phyloP scores from a whole-genome alignment of 2,329 filamentous ascomycete genomes.

The Sarocladium kiliense region DNA sequence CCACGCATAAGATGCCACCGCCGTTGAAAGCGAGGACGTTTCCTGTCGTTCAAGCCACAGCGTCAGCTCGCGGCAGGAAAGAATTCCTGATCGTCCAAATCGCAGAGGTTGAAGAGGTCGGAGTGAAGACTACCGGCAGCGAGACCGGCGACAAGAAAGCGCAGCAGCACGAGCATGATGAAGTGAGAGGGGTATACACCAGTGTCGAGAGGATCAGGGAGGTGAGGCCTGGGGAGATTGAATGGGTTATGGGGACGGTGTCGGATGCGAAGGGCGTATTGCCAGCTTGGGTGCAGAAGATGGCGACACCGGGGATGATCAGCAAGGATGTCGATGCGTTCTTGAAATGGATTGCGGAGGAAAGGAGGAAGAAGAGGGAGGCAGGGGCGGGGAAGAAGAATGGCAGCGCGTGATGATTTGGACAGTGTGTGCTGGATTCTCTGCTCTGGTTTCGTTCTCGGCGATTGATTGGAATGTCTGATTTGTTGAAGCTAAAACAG shows the following conservation, averaged over 20 bases:
- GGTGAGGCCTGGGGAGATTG: conserved; percentile 39
- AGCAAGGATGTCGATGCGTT: conserved; percentile 69
- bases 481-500: too few relatives aligned
- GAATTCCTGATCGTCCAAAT: conserved; percentile 57
- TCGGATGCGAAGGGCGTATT: conserved; percentile 64
- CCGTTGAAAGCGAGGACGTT: conserved; percentile 62
- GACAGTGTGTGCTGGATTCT: not conserved
- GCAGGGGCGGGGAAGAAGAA: conserved; percentile 7
- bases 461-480: not conserved
- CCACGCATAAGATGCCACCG: conserved; percentile 57
- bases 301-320: conserved; percentile 56
- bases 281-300: conserved; percentile 61
- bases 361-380: conserved; percentile 30
- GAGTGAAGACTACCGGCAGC: not conserved
- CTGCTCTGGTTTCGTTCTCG: not conserved
- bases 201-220: conserved; percentile 59
- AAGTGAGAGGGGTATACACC: conserved; percentile 54
- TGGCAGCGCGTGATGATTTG: not conserved
- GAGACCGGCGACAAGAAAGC: conserved; percentile 18
- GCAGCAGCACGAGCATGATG: not conserved
- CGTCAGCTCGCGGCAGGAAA: conserved; percentile 28
- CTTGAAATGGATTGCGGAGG: conserved; percentile 52
- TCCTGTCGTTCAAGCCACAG: conserved; percentile 58
- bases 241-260: conserved; percentile 76
- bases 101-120: conserved; percentile 24